Percentiles rank a stretch among this genome's conserved stretches.
Conservation (phyloP, 2,329 filamentous ascomycete genomes). For the Ophiostoma sp. region DNA sequence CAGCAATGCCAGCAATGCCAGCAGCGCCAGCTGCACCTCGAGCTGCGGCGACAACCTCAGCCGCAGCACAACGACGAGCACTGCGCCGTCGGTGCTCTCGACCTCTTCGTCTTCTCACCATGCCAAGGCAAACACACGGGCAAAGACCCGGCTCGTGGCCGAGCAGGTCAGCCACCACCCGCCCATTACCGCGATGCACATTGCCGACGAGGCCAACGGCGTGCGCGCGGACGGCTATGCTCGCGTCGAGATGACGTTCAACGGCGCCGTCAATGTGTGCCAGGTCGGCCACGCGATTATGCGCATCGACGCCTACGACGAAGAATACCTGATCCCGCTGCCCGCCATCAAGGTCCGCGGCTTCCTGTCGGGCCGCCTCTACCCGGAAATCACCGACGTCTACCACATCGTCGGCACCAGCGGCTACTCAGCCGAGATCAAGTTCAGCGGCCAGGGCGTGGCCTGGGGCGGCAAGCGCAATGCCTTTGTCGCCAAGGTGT, state of each 20-base stretch:
- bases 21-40: neutral
- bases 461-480: slow-evolving; percentile 42
- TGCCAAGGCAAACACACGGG: neutral
- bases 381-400: slow-evolving; percentile 44
- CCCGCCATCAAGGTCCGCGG: slow-evolving; percentile 46
- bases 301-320: slow-evolving; percentile 44
- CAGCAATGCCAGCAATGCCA: neutral
- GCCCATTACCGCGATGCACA: slow-evolving; percentile 49
- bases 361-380: slow-evolving; percentile 43
- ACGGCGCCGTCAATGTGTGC: slow-evolving; percentile 44
- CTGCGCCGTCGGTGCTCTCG: slow-evolving; percentile 7
- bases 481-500: slow-evolving; percentile 41
- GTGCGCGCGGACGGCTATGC: slow-evolving; percentile 48
- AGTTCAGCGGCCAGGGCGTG: slow-evolving; percentile 44
- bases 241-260: slow-evolving; percentile 48
- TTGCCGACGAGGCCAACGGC: slow-evolving; percentile 38
- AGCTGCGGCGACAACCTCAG: neutral
- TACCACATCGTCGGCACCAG: slow-evolving; percentile 43
- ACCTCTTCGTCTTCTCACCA: neutral
- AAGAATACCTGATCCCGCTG: slow-evolving; percentile 46
- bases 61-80: neutral
- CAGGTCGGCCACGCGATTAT: slow-evolving; percentile 47
- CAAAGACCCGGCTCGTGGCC: slow-evolving; percentile 35
- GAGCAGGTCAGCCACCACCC: slow-evolving; percentile 52
- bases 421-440: slow-evolving; percentile 43